Percentiles rank a stretch among this genome's conserved stretches.
Evolutionary conservation across 257 asterid species (phyloP).

Genomic region (Solanum paucissectum): DNA sequence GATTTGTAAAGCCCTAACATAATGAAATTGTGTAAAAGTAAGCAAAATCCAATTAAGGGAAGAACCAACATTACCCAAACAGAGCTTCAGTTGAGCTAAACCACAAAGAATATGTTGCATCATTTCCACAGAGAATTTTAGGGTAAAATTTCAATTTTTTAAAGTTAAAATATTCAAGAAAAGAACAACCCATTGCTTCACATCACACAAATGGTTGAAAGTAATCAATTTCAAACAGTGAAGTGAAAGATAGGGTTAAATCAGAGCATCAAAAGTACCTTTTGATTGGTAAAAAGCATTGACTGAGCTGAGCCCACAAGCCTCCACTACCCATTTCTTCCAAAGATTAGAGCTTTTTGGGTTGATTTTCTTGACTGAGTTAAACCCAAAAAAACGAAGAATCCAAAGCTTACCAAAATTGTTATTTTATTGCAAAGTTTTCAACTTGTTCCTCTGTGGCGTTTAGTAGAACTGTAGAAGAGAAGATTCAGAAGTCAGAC

Average conservation of each 20-base stretch:
- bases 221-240: slow-evolving; percentile 12
- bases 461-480: slow-evolving; percentile 12
- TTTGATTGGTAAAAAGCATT: slow-evolving; percentile 38
- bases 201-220: slow-evolving; percentile 14
- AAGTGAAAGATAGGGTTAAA: slow-evolving; percentile 4
- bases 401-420: slow-evolving; percentile 35
- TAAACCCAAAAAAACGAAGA: slow-evolving; percentile 5
- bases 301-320: slow-evolving; percentile 55
- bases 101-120: slow-evolving; percentile 20
- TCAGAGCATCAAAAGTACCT: slow-evolving; percentile 24
- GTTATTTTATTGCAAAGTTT: background rate
- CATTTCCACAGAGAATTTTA: slow-evolving; percentile 19
- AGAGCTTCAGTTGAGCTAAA: background rate
- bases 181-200: slow-evolving; percentile 15
- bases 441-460: slow-evolving; percentile 6
- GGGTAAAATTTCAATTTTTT: slow-evolving; percentile 9
- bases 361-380: slow-evolving; percentile 28
- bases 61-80: slow-evolving; percentile 6
- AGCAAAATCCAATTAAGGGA: slow-evolving; percentile 10
- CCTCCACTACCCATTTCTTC: slow-evolving; percentile 37
- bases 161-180: slow-evolving; percentile 14
- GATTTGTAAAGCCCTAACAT: background rate
- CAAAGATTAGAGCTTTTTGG: slow-evolving; percentile 10
- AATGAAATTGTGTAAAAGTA: background rate
- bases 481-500: slow-evolving; percentile 30